Evolutionary conservation across 2,329 filamentous ascomycete species (phyloP).

Genomic region (Pseudogymnoascus sp.): DNA sequence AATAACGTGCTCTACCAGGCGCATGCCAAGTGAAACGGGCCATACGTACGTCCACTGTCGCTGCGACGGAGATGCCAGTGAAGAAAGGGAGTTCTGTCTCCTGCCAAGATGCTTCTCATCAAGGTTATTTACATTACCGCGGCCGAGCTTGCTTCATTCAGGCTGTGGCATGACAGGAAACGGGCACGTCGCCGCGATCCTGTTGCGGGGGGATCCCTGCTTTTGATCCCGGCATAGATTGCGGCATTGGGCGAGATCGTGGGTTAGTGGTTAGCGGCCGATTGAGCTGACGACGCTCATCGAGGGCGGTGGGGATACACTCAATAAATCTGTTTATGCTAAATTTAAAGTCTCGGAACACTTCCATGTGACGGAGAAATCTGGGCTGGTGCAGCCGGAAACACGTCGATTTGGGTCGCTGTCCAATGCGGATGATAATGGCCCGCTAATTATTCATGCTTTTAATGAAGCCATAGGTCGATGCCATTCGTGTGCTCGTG

Average conservation of each 20-base stretch:
- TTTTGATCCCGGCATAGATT: background rate
- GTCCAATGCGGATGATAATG: background rate
- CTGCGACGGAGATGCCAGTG: background rate
- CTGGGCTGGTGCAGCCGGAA: background rate
- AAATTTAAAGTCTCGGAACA: background rate
- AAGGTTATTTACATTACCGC: background rate
- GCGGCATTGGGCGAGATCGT: conserved; percentile 4
- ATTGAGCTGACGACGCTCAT: conserved; percentile 2
- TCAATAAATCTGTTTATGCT: background rate
- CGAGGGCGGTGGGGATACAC: background rate
- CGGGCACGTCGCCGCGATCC: background rate
- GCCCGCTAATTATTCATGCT: background rate
- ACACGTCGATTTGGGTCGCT: background rate
- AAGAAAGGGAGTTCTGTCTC: background rate
- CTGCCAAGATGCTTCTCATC: background rate
- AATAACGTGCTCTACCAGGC: background rate
- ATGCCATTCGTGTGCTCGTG: background rate
- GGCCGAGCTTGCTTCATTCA: background rate
- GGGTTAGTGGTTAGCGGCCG: background rate
- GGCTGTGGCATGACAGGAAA: background rate
- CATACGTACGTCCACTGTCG: background rate
- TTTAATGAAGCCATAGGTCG: background rate
- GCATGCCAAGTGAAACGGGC: conserved; percentile 2
- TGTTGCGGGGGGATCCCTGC: background rate
- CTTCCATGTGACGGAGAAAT: background rate